phyloP scores from a whole-genome alignment of 768 basidiomycete genomes.

The Suillus variegatus region DNA sequence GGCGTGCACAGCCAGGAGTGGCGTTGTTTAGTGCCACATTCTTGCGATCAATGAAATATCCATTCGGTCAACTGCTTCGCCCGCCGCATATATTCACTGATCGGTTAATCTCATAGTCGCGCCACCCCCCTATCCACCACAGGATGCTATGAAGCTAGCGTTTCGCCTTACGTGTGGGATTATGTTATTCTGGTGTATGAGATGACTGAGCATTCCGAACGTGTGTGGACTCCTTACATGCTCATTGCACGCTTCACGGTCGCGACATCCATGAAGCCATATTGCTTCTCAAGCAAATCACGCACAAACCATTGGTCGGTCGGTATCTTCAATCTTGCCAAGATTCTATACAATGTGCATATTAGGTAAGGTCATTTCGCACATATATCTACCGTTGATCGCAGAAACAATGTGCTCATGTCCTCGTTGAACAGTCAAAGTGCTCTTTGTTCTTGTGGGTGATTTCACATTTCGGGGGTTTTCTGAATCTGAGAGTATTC shows the following conservation, averaged over 20 bases:
- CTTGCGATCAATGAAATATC: slow-evolving; percentile 8
- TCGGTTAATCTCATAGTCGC: background rate
- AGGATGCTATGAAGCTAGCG: background rate
- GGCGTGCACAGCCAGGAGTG: slow-evolving; percentile 4
- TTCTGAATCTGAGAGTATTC: background rate
- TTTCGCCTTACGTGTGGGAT: slow-evolving; percentile 31
- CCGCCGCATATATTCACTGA: background rate
- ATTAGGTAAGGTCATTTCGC: background rate
- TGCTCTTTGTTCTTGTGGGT: background rate
- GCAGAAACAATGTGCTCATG: slow-evolving; percentile 1
- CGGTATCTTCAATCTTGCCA: background rate
- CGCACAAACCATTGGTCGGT: background rate
- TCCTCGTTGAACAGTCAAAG: background rate
- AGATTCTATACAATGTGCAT: background rate
- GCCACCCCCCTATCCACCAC: slow-evolving; percentile 5
- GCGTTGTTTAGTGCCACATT: background rate
- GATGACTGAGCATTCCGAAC: background rate
- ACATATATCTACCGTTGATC: background rate
- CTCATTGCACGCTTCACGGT: background rate
- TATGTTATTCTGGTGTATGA: slow-evolving; percentile 25
- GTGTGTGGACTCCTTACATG: background rate
- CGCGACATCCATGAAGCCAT: background rate
- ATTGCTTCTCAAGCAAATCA: background rate
- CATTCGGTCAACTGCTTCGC: background rate
- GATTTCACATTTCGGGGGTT: slow-evolving; percentile 3